phyloP scores from a whole-genome alignment of 2,329 filamentous ascomycete species.

The Calcarisporium arbuscula region DNA sequence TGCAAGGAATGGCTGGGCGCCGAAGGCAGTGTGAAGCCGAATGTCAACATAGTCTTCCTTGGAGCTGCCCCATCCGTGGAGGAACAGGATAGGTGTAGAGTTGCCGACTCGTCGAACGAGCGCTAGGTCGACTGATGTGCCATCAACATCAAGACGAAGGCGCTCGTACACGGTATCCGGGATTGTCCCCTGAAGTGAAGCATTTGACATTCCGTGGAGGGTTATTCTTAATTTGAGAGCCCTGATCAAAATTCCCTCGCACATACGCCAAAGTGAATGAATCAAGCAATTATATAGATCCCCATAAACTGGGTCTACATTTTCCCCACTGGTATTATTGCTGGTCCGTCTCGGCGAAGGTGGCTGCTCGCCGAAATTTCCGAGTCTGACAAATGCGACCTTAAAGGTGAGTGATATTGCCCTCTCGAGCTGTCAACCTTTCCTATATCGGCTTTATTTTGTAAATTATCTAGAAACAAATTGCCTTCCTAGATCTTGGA shows the following conservation, averaged over 20 bases:
- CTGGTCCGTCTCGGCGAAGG: background rate
- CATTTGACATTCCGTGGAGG: background rate
- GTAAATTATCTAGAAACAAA: too few species aligned
- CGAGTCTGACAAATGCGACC: background rate
- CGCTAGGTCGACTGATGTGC: background rate
- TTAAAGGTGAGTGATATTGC: too few species aligned
- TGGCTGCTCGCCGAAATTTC: background rate
- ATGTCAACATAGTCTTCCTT: conserved; percentile 21
- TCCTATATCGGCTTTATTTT: too few species aligned
- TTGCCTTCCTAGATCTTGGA: too few species aligned
- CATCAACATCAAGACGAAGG: background rate
- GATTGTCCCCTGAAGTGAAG: background rate
- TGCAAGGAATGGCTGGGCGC: conserved; percentile 12
- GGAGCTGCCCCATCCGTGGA: conserved; percentile 19
- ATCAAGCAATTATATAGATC: background rate
- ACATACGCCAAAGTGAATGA: background rate
- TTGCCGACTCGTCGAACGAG: background rate
- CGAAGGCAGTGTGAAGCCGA: conserved; percentile 10
- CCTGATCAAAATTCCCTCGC: background rate
- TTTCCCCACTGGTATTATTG: background rate
- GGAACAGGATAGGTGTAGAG: conserved; percentile 14
- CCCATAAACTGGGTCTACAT: background rate
- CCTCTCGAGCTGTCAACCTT: too few species aligned
- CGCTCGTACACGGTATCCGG: background rate
- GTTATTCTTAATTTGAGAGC: background rate